A percentile compares a stretch with the other conserved stretches of the same genome.
These are phyloP conservation scores for Penicillium glabrum DNA, from an alignment of 2,329 filamentous ascomycete genomes.

Conservation along the genomic window DNA sequence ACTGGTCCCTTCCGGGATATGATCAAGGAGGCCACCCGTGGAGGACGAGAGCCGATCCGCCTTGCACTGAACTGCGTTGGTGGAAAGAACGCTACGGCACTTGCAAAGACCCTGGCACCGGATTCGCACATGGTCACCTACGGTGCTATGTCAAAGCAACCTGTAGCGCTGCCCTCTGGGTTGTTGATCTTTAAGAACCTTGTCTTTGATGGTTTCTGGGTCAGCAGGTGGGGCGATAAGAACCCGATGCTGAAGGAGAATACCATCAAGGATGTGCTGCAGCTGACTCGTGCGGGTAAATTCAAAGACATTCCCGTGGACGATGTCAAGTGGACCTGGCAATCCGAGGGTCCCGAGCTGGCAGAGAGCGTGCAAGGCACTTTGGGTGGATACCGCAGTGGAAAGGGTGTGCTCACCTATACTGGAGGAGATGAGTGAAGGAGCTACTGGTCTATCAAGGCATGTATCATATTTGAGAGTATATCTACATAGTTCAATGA, in stretches of 20 bases:
- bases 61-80: constrained; percentile 93
- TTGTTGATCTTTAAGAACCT: constrained; percentile 93
- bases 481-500: neutral
- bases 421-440: constrained; percentile 42
- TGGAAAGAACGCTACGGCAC: constrained; percentile 74
- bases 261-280: constrained; percentile 82
- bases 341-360: constrained; percentile 69
- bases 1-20: constrained; percentile 47
- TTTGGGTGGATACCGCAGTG: constrained; percentile 76
- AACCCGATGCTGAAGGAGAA: constrained; percentile 71
- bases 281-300: constrained; percentile 69
- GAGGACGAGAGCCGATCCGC: constrained; percentile 68
- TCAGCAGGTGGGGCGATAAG: constrained; percentile 81
- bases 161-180: constrained; percentile 75
- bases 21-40: constrained; percentile 67
- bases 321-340: constrained; percentile 78
- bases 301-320: constrained; percentile 84
- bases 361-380: constrained; percentile 77
- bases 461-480: constrained; percentile 15
- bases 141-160: constrained; percentile 90
- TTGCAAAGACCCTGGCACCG: constrained; percentile 71
- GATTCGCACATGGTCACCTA: constrained; percentile 84
- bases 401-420: constrained; percentile 90
- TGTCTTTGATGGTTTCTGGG: constrained; percentile 89
- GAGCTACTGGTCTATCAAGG: neutral